A percentile compares a stretch with the other conserved stretches of the same genome.
phyloP scores from a whole-genome alignment of 345 rosid species.

The Gynandropsis gynandra region DNA sequence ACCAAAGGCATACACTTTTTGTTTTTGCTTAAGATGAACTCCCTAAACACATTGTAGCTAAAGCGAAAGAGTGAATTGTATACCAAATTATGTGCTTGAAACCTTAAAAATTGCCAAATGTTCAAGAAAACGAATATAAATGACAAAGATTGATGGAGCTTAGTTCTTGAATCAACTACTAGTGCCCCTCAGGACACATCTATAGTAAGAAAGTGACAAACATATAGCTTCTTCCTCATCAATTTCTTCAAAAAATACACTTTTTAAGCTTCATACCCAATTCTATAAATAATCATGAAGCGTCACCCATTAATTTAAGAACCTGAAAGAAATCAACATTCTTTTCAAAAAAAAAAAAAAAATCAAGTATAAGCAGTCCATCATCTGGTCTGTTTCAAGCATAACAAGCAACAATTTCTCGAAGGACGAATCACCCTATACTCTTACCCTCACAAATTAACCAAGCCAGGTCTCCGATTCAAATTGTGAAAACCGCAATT shows the following conservation, averaged over 20 bases:
- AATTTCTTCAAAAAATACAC: slow-evolving; percentile 1
- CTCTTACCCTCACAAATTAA: background rate
- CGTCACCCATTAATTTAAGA: slow-evolving; percentile 6
- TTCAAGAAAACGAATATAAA: too few relatives aligned
- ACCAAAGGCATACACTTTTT: background rate
- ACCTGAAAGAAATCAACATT: background rate
- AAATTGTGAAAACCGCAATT: slow-evolving; percentile 11
- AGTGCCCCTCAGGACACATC: too few relatives aligned
- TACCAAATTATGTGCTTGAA: too few relatives aligned
- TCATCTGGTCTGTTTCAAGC: slow-evolving; percentile 7
- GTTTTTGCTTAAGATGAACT: too few relatives aligned
- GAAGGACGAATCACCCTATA: background rate
- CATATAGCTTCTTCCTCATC: slow-evolving; percentile 10
- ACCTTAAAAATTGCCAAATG: too few relatives aligned
- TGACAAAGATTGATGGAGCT: too few relatives aligned
- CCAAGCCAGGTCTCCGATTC: background rate
- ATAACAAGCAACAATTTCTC: background rate
- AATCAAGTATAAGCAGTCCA: too few relatives aligned
- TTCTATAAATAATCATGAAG: slow-evolving; percentile 7
- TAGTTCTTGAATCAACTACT: too few relatives aligned
- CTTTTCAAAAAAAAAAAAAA: too few relatives aligned
- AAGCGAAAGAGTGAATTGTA: too few relatives aligned
- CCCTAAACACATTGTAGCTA: too few relatives aligned
- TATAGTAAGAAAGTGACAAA: background rate
- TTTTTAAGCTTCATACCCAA: slow-evolving; percentile 16